These are phyloP conservation scores for Nakaseomyces delphensis DNA, from an alignment of 1,139 yeast genomes.

Conservation along the genomic window DNA sequence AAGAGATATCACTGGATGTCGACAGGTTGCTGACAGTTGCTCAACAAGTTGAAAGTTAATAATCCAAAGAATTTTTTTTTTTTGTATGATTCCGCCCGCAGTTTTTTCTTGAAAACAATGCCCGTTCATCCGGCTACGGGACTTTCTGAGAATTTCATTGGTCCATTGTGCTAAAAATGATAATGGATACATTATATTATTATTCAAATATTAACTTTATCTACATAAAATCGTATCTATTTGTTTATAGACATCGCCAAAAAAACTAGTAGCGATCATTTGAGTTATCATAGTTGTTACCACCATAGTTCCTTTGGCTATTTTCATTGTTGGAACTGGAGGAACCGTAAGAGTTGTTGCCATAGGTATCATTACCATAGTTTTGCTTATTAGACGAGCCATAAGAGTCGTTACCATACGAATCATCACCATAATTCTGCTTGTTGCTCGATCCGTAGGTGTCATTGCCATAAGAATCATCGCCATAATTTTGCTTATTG, in stretches of 20 bases:
- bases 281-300: conserved; percentile 20
- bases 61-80: too few species aligned
- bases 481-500: conserved; percentile 15
- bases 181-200: too few species aligned
- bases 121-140: too few species aligned
- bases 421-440: conserved; percentile 15
- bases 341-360: conserved; percentile 13
- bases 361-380: conserved; percentile 9
- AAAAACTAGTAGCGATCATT: conserved; percentile 13
- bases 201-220: neutral
- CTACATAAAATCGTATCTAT: neutral
- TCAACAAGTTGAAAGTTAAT: too few species aligned
- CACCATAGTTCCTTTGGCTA: conserved; percentile 23
- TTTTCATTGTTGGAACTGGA: conserved; percentile 16
- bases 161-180: too few species aligned
- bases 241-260: neutral
- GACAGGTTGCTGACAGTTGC: too few species aligned
- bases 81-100: too few species aligned
- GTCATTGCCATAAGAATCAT: conserved; percentile 18
- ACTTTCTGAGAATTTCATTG: too few species aligned
- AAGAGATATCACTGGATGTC: too few species aligned
- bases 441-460: conserved; percentile 16
- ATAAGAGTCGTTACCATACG: conserved; percentile 8
- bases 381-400: conserved; percentile 12
- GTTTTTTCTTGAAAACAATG: too few species aligned